Evolutionary conservation across 306 rosid genomes (phyloP).

Genomic region (Benincasa hispida): DNA sequence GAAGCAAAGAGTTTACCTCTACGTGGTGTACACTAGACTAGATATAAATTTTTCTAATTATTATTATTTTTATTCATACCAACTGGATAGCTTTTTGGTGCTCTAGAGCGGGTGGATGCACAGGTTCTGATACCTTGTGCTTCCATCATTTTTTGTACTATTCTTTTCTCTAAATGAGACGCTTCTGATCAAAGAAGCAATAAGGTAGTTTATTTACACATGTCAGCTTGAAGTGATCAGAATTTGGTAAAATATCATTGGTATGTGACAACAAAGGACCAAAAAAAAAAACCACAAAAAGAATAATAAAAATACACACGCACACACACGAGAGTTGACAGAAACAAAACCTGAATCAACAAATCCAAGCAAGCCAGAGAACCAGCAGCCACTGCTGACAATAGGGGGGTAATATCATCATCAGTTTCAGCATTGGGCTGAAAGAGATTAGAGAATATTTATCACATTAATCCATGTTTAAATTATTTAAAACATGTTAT

Average conservation of each 20-base stretch:
- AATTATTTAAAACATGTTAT: background rate
- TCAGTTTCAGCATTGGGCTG: conserved; percentile 94
- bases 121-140: background rate
- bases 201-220: background rate
- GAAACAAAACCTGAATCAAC: conserved; percentile 58
- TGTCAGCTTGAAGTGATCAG: background rate
- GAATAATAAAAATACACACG: no score
- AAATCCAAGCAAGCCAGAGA: conserved; percentile 73
- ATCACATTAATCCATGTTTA: background rate
- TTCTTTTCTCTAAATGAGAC: background rate
- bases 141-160: background rate
- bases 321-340: background rate
- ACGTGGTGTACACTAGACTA: background rate
- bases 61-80: background rate
- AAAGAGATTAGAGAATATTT: conserved; percentile 15
- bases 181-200: background rate
- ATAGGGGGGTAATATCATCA: conserved; percentile 74
- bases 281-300: background rate
- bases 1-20: background rate
- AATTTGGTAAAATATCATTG: background rate
- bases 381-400: conserved; percentile 84
- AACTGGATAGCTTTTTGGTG: background rate
- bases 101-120: background rate
- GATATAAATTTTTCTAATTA: background rate
- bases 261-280: background rate